phyloP scores from a whole-genome alignment of 805 yeast species.

The Yamadazyma akitaensis region DNA sequence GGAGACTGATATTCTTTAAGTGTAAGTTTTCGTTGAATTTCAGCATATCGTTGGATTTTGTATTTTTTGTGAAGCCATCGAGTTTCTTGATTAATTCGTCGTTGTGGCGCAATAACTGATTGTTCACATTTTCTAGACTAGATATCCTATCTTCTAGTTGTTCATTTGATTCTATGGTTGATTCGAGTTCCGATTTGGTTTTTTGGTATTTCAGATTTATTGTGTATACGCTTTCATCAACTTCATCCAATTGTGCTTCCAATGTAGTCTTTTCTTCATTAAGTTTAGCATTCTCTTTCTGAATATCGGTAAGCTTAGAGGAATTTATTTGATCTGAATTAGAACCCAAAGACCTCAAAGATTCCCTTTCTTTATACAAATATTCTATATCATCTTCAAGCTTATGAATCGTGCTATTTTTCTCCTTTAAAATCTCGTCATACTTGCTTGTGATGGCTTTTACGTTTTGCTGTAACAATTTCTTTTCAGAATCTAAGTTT shows the following conservation, averaged over 20 bases:
- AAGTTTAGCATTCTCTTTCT: slow-evolving; percentile 18
- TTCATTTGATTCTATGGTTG: slow-evolving; percentile 30
- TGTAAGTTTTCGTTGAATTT: slow-evolving; percentile 19
- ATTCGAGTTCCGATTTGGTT: slow-evolving; percentile 32
- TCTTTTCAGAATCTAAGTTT: slow-evolving; percentile 31
- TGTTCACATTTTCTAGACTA: slow-evolving; percentile 22
- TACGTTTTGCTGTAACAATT: slow-evolving; percentile 26
- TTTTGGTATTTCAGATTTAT: slow-evolving; percentile 28
- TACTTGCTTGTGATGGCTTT: slow-evolving; percentile 21
- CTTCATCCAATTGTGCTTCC: slow-evolving; percentile 11
- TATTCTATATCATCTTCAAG: slow-evolving; percentile 37
- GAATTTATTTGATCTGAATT: slow-evolving; percentile 29
- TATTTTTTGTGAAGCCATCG: slow-evolving; percentile 14
- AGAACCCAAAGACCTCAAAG: slow-evolving; percentile 27
- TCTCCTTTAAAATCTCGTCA: slow-evolving; percentile 27
- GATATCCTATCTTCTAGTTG: slow-evolving; percentile 38
- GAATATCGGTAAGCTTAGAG: slow-evolving; percentile 17
- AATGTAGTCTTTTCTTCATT: slow-evolving; percentile 16
- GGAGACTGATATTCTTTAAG: slow-evolving; percentile 30
- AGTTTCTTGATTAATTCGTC: slow-evolving; percentile 26
- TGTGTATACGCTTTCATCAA: slow-evolving; percentile 8
- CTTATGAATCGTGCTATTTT: slow-evolving; percentile 30
- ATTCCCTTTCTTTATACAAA: slow-evolving; percentile 31
- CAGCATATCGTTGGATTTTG: slow-evolving; percentile 9
- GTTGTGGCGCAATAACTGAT: slow-evolving; percentile 20